Percentiles rank a stretch among this genome's conserved stretches.
Evolutionary conservation across 768 basidiomycete species (phyloP).

Genomic region (Boletales sp.): DNA sequence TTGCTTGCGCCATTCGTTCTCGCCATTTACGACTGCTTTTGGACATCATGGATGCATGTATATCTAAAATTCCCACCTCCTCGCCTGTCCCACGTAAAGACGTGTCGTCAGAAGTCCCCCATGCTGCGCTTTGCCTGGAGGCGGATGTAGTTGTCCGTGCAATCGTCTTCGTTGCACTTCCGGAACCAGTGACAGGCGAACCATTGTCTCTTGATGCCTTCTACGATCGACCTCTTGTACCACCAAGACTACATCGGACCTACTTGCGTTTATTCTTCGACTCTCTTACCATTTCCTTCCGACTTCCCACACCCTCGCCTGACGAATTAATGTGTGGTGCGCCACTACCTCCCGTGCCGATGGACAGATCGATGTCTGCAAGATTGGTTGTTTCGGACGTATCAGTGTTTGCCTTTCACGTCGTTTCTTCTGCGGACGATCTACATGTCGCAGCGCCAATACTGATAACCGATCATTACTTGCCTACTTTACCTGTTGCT

Average conservation of each 20-base stretch:
- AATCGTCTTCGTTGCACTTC: conserved; percentile 47
- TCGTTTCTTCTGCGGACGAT: conserved; percentile 15
- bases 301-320: conserved; percentile 5
- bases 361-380: conserved; percentile 8
- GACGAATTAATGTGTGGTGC: conserved; percentile 1
- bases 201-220: conserved; percentile 33
- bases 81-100: conserved; percentile 11
- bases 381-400: conserved; percentile 40
- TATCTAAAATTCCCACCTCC: conserved; percentile 18
- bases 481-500: conserved; percentile 53
- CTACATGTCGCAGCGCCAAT: conserved; percentile 54
- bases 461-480: conserved; percentile 68
- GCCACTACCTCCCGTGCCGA: neutral
- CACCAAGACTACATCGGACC: conserved; percentile 45
- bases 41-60: conserved; percentile 36
- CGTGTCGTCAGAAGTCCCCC: conserved; percentile 13
- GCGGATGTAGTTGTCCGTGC: conserved; percentile 38
- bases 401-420: conserved; percentile 53
- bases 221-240: conserved; percentile 57
- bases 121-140: conserved; percentile 31
- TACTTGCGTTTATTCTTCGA: conserved; percentile 58
- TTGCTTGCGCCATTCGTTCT: conserved; percentile 55
- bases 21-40: conserved; percentile 53
- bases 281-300: conserved; percentile 17
- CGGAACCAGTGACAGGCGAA: conserved; percentile 17